Evolutionary conservation across 495 filamentous ascomycete genomes (phyloP).

Genomic region (Amniculicola lignicola): DNA sequence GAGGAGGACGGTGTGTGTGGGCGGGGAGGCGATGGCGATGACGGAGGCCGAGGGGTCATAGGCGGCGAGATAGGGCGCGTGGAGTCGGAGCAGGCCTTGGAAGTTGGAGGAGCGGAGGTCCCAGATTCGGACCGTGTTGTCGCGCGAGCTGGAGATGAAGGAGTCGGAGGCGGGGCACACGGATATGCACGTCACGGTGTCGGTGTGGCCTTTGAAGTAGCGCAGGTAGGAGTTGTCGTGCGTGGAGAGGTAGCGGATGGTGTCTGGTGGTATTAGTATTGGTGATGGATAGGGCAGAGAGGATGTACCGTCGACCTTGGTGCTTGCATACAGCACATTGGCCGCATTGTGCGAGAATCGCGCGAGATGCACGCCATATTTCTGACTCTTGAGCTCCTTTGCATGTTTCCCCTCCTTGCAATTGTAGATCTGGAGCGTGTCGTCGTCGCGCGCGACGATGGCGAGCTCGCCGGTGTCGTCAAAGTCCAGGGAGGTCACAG

Average conservation of each 20-base stretch:
- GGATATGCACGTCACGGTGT: conserved; percentile 73
- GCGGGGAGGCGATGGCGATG: conserved; percentile 84
- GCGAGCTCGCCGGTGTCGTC: conserved; percentile 89
- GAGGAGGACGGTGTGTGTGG: conserved; percentile 70
- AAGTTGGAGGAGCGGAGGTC: conserved; percentile 68
- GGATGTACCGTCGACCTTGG: conserved; percentile 74
- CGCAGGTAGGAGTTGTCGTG: conserved; percentile 94
- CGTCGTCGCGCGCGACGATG: conserved; percentile 83
- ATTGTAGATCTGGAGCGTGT: conserved; percentile 92
- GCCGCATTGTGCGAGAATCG: conserved; percentile 87
- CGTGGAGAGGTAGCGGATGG: conserved; percentile 83
- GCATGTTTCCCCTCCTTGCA: conserved; percentile 81
- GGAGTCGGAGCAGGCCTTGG: conserved; percentile 71
- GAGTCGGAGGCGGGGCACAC: conserved; percentile 73
- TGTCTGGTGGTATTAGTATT: conserved; percentile 52
- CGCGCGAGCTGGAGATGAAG: conserved; percentile 85
- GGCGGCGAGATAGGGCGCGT: conserved; percentile 74
- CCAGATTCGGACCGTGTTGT: conserved; percentile 88
- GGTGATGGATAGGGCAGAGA: background rate
- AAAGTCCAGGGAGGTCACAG: conserved; percentile 81
- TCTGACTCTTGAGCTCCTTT: conserved; percentile 82
- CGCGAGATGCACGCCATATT: conserved; percentile 91
- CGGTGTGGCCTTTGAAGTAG: conserved; percentile 88
- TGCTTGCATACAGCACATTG: conserved; percentile 90
- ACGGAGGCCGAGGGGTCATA: conserved; percentile 88